Conservation (phyloP, 441 rosid species). For the Biscutella auriculata region DNA sequence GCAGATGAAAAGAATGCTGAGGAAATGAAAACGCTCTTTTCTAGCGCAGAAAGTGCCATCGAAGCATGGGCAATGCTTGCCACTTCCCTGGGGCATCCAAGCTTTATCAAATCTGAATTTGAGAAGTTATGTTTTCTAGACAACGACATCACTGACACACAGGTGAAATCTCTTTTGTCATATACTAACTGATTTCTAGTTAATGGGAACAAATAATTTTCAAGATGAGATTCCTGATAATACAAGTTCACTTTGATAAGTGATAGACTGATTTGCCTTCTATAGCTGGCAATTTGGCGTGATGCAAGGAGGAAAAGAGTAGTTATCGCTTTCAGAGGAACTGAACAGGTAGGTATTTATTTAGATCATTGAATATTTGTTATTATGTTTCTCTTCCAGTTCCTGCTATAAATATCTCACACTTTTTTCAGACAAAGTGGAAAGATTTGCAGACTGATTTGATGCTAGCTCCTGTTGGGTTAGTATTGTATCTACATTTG, state of each 20-base stretch:
- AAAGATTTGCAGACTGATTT: slow-evolving; percentile 89
- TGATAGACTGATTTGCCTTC: slow-evolving; percentile 17
- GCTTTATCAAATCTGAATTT: slow-evolving; percentile 91
- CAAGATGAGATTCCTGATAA: background rate
- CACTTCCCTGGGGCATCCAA: slow-evolving; percentile 84
- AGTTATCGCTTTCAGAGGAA: slow-evolving; percentile 91
- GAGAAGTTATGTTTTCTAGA: slow-evolving; percentile 87
- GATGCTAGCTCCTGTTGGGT: slow-evolving; percentile 89
- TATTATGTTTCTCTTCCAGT: slow-evolving; percentile 3
- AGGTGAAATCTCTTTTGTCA: slow-evolving; percentile 35
- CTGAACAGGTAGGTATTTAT: slow-evolving; percentile 68
- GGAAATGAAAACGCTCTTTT: slow-evolving; percentile 81
- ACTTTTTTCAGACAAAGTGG: slow-evolving; percentile 58
- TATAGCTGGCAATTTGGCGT: slow-evolving; percentile 93
- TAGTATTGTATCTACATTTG: slow-evolving; percentile 24
- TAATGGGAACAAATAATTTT: background rate
- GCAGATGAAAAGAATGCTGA: slow-evolving; percentile 59
- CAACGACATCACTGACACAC: slow-evolving; percentile 75
- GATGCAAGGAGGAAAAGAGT: slow-evolving; percentile 69
- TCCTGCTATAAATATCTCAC: slow-evolving; percentile 12
- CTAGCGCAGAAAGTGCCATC: slow-evolving; percentile 90
- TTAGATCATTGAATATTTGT: slow-evolving; percentile 10
- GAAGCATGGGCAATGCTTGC: slow-evolving; percentile 99
- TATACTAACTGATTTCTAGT: background rate
- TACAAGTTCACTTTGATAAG: background rate